Percentiles rank a stretch among this genome's conserved stretches.
Conservation (phyloP, 352 stramenopile genomes). For the Globisporangium cylindrosporum region DNA sequence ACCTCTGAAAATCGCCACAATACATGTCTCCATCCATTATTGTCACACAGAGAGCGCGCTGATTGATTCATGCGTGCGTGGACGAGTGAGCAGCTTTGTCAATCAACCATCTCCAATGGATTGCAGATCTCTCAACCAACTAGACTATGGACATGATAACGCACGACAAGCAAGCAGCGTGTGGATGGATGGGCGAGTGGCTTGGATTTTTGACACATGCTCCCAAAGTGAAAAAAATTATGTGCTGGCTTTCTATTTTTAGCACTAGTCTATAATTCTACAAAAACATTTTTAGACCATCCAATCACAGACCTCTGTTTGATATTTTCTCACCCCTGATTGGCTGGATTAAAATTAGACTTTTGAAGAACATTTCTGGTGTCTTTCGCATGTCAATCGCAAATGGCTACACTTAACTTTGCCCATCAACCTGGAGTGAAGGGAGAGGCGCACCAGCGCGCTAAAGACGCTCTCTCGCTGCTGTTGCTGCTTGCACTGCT, state of each 20-base stretch:
- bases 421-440: not conserved
- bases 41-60: not conserved
- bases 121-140: no score
- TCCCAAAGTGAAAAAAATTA: constrained; percentile 5
- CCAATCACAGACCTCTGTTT: not conserved
- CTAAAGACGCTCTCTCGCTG: not conserved
- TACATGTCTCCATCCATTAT: not conserved
- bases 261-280: not conserved
- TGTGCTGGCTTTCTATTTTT: constrained; percentile 8
- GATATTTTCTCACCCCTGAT: not conserved
- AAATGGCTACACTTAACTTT: constrained; percentile 11
- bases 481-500: not conserved
- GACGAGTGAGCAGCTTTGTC: no score
- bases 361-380: not conserved
- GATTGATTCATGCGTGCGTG: not conserved
- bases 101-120: no score
- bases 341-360: not conserved
- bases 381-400: constrained; percentile 4
- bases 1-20: not conserved
- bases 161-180: no score
- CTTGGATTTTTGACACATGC: not conserved
- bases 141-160: not conserved
- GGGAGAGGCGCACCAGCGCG: not conserved
- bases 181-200: no score
- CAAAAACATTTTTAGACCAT: constrained; percentile 2